Conservation (phyloP, 2,329 filamentous ascomycete genomes). For the Monilinia fructicola region DNA sequence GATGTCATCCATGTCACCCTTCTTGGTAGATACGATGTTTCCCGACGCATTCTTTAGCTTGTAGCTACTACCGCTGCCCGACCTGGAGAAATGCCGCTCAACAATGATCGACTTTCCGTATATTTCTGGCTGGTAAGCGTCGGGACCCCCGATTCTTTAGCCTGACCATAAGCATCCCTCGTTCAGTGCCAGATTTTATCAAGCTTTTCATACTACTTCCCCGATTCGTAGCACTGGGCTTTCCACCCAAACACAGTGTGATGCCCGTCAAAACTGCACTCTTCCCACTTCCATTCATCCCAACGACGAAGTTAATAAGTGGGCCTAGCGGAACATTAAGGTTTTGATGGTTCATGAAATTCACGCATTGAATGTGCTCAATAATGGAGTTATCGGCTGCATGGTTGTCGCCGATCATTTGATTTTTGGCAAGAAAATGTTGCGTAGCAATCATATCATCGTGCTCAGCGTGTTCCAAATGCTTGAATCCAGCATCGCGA, state of each 20-base stretch:
- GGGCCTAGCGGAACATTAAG: slow-evolving; percentile 85
- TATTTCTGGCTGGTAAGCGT: slow-evolving; percentile 77
- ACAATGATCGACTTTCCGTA: slow-evolving; percentile 85
- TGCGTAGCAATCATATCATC: slow-evolving; percentile 67
- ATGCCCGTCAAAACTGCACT: slow-evolving; percentile 92
- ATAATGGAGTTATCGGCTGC: slow-evolving; percentile 84
- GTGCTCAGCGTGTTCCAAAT: slow-evolving; percentile 55
- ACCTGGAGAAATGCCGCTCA: slow-evolving; percentile 82
- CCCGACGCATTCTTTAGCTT: slow-evolving; percentile 76
- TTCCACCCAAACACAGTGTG: slow-evolving; percentile 91
- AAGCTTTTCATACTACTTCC: slow-evolving; percentile 86
- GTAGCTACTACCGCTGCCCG: slow-evolving; percentile 71
- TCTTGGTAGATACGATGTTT: slow-evolving; percentile 76
- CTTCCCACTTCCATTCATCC: slow-evolving; percentile 96
- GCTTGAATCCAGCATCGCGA: slow-evolving; percentile 59
- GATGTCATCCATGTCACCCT: slow-evolving; percentile 85
- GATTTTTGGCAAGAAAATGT: slow-evolving; percentile 48
- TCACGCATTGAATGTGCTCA: slow-evolving; percentile 80
- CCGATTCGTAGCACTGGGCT: slow-evolving; percentile 88
- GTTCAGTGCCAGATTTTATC: slow-evolving; percentile 84
- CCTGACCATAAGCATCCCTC: slow-evolving; percentile 72
- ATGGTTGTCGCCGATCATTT: slow-evolving; percentile 63
- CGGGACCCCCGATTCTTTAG: slow-evolving; percentile 89
- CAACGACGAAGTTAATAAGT: slow-evolving; percentile 96
- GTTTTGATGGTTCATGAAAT: slow-evolving; percentile 94